Base-by-base conservation (phyloP, 78 protist genomes). In the Dictyostelium capitatum region DNA sequence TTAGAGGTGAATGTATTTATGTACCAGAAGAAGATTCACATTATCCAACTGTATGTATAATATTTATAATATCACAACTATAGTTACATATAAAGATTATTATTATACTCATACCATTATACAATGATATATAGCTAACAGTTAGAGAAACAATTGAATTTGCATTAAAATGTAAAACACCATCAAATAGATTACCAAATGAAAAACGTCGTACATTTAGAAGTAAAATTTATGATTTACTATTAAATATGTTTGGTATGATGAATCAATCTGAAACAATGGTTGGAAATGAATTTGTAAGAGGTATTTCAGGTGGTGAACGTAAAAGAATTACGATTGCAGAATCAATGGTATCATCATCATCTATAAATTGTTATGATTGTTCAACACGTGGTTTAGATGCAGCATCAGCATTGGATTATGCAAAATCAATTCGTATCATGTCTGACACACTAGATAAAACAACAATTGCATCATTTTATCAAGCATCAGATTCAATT, bases 301-400 rank as follows among this genome's bases (percentile, higher is more conserved):
- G 91, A 48, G 91, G 91, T 43, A 50, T 84, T 48, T 84, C 91
- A 15, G 91, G 91, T 28, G 91, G 91, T 64, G 91, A 84, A 62
- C 12, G 82, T 5, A 84, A 84, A 46, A 65, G 91, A 70, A 25
- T 48, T 10, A 84, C 91, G 0, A 84, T 84, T 77, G 50, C 91
- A 1, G 91, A 84, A 48, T 84, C 91, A 0, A 84, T 72, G 79
- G 91, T 84, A 41, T 47, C 82, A 14, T 28, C 56, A 14, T 48
- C 91, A 46, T 32, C 82, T 0, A 84, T 84, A 1, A 73, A 46
- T 59, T 73, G 80, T 70, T 84, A 81, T 64, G 91, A 84, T 64
- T 84, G 82, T 50, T 70, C 82, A 10, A 84, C 91, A 14, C 41
- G 91, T 41, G 91, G 91, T 50, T 32, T 84, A 6, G 91, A 84